Evolutionary conservation across 371 early-diverging fungal genomes (phyloP).

Genomic region (Smittium culicis): DNA sequence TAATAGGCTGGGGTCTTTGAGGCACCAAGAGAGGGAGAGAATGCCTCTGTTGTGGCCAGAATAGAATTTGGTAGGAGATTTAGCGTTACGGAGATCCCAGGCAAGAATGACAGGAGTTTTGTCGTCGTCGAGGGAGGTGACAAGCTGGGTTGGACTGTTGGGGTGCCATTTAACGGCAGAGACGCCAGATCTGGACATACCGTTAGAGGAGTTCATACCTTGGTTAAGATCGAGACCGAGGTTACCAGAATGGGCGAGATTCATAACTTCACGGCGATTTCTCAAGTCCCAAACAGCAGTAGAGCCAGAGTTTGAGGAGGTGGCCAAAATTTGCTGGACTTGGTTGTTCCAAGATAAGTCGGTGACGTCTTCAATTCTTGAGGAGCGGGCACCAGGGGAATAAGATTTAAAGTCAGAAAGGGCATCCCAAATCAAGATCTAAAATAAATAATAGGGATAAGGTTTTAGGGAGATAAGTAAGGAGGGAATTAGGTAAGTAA

Average conservation of each 20-base stretch:
- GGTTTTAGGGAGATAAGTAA: background rate
- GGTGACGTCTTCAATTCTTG: constrained; percentile 75
- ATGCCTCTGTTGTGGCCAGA: constrained; percentile 76
- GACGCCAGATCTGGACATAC: constrained; percentile 44
- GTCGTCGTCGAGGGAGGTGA: constrained; percentile 84
- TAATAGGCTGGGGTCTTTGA: constrained; percentile 75
- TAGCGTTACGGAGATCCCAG: constrained; percentile 90
- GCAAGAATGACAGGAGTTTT: constrained; percentile 64
- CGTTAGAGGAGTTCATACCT: constrained; percentile 27
- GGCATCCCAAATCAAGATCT: constrained; percentile 67
- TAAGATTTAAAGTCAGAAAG: constrained; percentile 70
- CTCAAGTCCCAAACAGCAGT: constrained; percentile 93
- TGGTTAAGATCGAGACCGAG: constrained; percentile 21
- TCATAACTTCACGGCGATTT: constrained; percentile 70
- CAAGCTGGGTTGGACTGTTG: constrained; percentile 82
- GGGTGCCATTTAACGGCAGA: constrained; percentile 91
- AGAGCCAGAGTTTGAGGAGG: constrained; percentile 76
- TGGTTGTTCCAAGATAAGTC: constrained; percentile 85
- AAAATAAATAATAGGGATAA: constrained; percentile 33
- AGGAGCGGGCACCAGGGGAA: constrained; percentile 69
- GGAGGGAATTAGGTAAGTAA: background rate
- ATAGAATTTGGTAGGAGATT: constrained; percentile 66
- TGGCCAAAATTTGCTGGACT: constrained; percentile 84
- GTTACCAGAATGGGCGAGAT: constrained; percentile 45
- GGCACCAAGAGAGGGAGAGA: constrained; percentile 82